Evolutionary conservation across 495 filamentous ascomycete genomes (phyloP).

Genomic region (Aspergillus ostianus): DNA sequence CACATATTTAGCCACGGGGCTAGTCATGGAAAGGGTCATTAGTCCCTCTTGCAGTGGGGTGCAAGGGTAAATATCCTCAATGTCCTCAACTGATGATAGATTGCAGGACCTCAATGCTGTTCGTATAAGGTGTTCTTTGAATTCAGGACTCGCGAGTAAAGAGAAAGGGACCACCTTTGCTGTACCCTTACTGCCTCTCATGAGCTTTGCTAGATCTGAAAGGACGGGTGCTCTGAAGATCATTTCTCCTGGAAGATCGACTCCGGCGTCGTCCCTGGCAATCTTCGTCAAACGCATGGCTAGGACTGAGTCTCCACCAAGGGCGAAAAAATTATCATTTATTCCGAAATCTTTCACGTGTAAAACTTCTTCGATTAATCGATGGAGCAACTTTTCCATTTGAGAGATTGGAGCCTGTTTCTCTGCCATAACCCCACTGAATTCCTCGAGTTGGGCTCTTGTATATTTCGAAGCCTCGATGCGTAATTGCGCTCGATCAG

Average conservation of each 20-base stretch:
- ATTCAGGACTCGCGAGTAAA: not conserved
- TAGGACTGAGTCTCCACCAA: conserved; percentile 24
- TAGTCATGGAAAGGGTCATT: conserved; percentile 3
- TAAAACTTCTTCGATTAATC: conserved; percentile 29
- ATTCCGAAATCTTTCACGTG: conserved; percentile 20
- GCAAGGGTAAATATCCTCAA: conserved; percentile 48
- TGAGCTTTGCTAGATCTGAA: not conserved
- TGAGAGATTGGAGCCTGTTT: conserved; percentile 7
- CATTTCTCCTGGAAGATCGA: not conserved
- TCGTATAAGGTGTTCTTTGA: not conserved
- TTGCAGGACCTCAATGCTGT: not conserved
- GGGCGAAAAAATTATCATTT: conserved; percentile 22
- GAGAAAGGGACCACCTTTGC: not conserved
- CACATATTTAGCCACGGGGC: not conserved
- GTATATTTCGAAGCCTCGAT: conserved; percentile 1
- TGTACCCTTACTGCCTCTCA: not conserved
- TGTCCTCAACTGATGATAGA: not conserved
- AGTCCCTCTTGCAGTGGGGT: conserved; percentile 52
- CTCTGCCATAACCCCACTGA: not conserved
- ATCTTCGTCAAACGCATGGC: conserved; percentile 19
- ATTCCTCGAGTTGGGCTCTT: not conserved
- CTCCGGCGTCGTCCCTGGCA: not conserved
- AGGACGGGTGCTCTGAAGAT: not conserved
- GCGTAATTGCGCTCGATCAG: conserved; percentile 13
- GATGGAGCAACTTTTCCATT: conserved; percentile 25